Evolutionary conservation across 176 grass and related monocot genomes (phyloP).

Genomic region (Luzula sylvatica): DNA sequence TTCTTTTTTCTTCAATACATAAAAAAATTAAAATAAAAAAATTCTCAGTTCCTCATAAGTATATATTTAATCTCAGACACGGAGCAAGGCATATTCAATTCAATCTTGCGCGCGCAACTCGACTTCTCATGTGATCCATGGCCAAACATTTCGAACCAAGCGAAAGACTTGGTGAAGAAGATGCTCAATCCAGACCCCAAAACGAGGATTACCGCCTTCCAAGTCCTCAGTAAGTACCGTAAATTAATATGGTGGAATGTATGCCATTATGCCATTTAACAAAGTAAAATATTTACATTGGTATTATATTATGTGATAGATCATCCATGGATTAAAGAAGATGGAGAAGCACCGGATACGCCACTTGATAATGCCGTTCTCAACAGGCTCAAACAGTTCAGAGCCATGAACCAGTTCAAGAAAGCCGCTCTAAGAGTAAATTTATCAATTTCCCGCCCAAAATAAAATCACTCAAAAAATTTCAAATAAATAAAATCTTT

Average conservation of each 20-base stretch:
- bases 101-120: conserved; percentile 48
- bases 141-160: conserved; percentile 42
- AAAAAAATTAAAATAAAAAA: too few species aligned
- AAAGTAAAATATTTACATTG: neutral
- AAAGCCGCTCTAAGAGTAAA: conserved; percentile 67
- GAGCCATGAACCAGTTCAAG: conserved; percentile 90
- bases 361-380: conserved; percentile 74
- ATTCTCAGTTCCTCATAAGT: too few species aligned
- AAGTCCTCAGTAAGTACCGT: conserved; percentile 59
- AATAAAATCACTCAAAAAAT: neutral
- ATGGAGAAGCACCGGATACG: conserved; percentile 66
- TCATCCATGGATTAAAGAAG: conserved; percentile 93
- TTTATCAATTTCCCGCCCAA: neutral
- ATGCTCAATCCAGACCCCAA: conserved; percentile 68
- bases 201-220: conserved; percentile 50
- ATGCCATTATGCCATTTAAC: neutral
- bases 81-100: conserved; percentile 65
- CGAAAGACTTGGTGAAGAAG: conserved; percentile 62
- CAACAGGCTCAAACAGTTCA: conserved; percentile 67
- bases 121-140: conserved; percentile 59
- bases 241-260: neutral
- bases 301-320: conserved; percentile 25
- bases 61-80: too few species aligned
- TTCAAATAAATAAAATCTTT: neutral
- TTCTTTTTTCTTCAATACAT: too few species aligned